Conservation (phyloP, 2,329 filamentous ascomycete genomes). For the Xylogone sp. region DNA sequence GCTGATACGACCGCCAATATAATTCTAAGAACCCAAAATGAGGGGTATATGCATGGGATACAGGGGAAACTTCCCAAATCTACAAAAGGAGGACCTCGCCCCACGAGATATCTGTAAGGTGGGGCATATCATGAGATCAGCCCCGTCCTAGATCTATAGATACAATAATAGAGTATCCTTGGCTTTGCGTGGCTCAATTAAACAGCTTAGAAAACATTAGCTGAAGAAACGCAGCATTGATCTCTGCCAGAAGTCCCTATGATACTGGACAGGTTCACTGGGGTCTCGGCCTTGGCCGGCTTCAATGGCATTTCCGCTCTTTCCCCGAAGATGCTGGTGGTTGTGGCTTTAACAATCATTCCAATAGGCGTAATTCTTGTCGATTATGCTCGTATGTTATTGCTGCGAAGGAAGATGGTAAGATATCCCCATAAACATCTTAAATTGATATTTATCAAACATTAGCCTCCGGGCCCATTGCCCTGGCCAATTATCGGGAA, state of each 20-base stretch:
- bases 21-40: neutral
- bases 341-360: neutral
- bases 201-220: neutral
- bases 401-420: neutral
- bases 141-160: neutral
- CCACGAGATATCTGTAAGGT: neutral
- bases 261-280: neutral
- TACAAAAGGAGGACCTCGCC: neutral
- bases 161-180: neutral
- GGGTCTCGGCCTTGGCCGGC: neutral
- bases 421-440: neutral
- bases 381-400: conserved; percentile 1
- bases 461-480: neutral
- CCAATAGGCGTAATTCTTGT: neutral
- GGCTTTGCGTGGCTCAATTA: neutral
- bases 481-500: neutral
- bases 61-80: neutral
- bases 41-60: neutral
- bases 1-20: neutral
- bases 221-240: neutral
- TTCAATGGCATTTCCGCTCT: neutral
- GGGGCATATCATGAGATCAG: neutral
- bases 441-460: neutral
- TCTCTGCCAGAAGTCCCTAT: neutral
- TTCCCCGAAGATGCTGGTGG: neutral